These are phyloP conservation scores for Dendryphion nanum DNA, from an alignment of 2,329 filamentous ascomycete species.

Conservation along the genomic window DNA sequence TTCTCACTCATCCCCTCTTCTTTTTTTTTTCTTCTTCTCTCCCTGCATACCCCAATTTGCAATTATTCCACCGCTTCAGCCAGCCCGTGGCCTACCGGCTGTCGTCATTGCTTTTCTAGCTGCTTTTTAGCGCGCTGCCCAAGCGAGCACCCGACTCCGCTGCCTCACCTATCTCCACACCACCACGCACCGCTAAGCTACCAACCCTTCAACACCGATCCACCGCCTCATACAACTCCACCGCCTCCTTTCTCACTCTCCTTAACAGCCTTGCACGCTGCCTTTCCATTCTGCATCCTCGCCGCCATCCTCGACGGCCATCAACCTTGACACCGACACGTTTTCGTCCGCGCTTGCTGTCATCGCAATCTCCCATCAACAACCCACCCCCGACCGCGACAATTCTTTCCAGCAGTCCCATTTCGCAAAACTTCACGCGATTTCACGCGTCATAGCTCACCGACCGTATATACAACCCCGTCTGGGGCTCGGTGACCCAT, in stretches of 20 bases:
- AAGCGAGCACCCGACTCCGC: neutral
- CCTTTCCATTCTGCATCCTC: slow-evolving; percentile 1
- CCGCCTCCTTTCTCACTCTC: slow-evolving; percentile 1
- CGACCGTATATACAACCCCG: slow-evolving; percentile 28
- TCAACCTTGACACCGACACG: slow-evolving; percentile 9
- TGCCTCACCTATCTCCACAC: neutral
- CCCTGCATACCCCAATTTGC: neutral
- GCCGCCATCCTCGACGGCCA: slow-evolving; percentile 17
- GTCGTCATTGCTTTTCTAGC: neutral
- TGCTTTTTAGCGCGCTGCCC: neutral
- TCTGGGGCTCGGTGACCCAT: slow-evolving; percentile 21
- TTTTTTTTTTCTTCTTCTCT: neutral
- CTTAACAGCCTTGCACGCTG: slow-evolving; percentile 8
- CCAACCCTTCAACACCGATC: neutral
- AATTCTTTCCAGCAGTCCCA: slow-evolving; percentile 17
- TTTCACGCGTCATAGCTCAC: slow-evolving; percentile 40
- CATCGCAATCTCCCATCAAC: slow-evolving; percentile 34
- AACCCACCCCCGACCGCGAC: slow-evolving; percentile 22
- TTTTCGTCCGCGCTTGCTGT: slow-evolving; percentile 12
- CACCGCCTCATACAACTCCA: too few species aligned
- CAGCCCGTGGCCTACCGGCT: too few species aligned
- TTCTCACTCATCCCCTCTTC: neutral
- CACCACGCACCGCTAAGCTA: neutral
- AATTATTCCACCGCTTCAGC: neutral
- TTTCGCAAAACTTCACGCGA: slow-evolving; percentile 34